These are phyloP conservation scores for Aspergillus uvarum DNA, from an alignment of 2,329 filamentous ascomycete genomes.

Conservation along the genomic window DNA sequence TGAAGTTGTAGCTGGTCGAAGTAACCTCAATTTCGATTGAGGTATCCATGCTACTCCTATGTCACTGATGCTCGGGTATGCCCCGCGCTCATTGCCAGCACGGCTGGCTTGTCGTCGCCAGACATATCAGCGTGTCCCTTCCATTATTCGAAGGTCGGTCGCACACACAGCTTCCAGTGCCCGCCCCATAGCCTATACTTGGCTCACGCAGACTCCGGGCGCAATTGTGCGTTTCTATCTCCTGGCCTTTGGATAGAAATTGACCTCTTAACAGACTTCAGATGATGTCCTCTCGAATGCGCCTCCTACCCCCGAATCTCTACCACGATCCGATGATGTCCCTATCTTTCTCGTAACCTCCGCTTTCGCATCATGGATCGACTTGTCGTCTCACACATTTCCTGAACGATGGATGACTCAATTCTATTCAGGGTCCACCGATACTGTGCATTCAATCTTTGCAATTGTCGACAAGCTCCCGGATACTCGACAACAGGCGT, in stretches of 20 bases:
- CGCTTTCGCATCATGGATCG: conserved; percentile 39
- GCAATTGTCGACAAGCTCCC: conserved; percentile 42
- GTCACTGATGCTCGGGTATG: conserved; percentile 20
- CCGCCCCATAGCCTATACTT: conserved; percentile 31
- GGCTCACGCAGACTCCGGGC: conserved; percentile 33
- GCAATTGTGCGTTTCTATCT: conserved; percentile 25
- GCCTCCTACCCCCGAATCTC: conserved; percentile 18
- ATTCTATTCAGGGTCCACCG: conserved; percentile 21
- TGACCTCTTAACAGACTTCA: conserved; percentile 26
- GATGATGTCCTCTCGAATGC: conserved; percentile 32
- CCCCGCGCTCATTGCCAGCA: conserved; percentile 19
- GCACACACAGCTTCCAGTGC: conserved; percentile 7
- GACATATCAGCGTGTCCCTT: background rate
- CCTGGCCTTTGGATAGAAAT: background rate
- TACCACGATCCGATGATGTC: conserved; percentile 20
- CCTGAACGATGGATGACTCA: conserved; percentile 31
- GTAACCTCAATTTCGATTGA: background rate
- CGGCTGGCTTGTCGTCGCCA: conserved; percentile 17
- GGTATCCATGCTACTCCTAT: conserved; percentile 23
- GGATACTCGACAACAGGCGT: conserved; percentile 6
- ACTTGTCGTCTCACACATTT: conserved; percentile 30
- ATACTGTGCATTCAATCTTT: conserved; percentile 30
- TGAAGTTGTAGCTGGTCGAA: background rate
- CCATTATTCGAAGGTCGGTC: conserved; percentile 16
- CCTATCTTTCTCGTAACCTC: conserved; percentile 41